phyloP scores from a whole-genome alignment of 441 rosid genomes.

The Gossypium davidsonii region DNA sequence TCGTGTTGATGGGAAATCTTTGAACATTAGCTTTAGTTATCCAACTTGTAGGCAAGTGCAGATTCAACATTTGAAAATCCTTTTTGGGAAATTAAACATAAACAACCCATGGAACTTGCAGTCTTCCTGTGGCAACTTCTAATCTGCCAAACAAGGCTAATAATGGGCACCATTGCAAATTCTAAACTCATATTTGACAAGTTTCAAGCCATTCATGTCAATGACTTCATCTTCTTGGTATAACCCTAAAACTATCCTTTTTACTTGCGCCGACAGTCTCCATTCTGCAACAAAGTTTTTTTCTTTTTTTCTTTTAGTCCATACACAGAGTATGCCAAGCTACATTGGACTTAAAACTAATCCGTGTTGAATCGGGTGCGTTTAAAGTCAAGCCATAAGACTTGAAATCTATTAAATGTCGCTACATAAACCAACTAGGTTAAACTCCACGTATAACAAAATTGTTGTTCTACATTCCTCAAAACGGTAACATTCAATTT shows the following conservation, averaged over 20 bases:
- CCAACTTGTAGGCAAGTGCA: not conserved
- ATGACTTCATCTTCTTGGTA: no score
- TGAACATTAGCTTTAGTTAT: not conserved
- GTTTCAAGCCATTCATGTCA: no score
- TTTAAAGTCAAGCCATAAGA: not conserved
- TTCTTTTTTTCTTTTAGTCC: no score
- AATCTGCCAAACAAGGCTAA: not conserved
- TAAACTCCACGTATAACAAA: not conserved
- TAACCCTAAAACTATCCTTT: no score
- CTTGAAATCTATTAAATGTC: no score
- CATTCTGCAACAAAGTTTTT: no score
- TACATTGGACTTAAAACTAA: not conserved
- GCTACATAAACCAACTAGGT: no score
- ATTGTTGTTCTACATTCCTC: not conserved
- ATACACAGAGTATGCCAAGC: not conserved
- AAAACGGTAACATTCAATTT: not conserved
- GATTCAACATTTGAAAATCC: not conserved
- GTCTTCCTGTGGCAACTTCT: not conserved
- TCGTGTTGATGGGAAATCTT: not conserved
- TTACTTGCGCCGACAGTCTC: no score
- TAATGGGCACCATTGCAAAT: no score
- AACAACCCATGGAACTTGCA: not conserved
- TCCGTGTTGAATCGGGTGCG: not conserved
- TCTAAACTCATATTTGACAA: no score
- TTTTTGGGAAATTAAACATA: not conserved